A percentile compares a stretch with the other conserved stretches of the same genome.
Evolutionary conservation across 2,329 filamentous ascomycete species (phyloP).

Genomic region (Exophiala lecanii-corni): DNA sequence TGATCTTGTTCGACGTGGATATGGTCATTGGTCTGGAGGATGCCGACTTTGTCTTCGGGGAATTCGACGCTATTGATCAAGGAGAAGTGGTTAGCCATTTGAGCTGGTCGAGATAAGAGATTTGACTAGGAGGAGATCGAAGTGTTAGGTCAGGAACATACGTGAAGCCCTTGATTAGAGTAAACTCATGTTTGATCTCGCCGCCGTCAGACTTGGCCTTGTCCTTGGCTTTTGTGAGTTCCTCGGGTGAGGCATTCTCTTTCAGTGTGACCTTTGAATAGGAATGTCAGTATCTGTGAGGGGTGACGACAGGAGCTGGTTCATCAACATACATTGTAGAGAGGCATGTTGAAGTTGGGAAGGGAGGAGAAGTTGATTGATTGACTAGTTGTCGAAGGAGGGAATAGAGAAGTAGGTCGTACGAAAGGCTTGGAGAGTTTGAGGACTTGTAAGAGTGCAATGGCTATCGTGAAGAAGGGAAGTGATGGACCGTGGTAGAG

Average conservation of each 20-base stretch:
- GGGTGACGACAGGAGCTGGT: constrained; percentile 4
- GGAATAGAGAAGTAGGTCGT: no score
- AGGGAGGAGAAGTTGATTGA: neutral
- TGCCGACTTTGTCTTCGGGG: constrained; percentile 60
- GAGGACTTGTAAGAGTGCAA: no score
- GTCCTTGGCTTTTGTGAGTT: constrained; percentile 72
- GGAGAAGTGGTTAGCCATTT: neutral
- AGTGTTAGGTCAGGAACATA: no score
- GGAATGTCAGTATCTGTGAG: neutral
- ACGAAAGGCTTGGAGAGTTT: no score
- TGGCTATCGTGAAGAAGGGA: no score
- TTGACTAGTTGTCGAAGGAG: no score
- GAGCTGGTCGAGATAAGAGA: neutral
- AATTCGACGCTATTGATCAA: constrained; percentile 62
- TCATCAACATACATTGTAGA: constrained; percentile 34
- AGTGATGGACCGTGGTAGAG: neutral
- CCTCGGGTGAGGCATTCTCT: constrained; percentile 58
- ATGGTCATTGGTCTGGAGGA: constrained; percentile 65
- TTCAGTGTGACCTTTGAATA: constrained; percentile 82
- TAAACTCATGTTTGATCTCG: constrained; percentile 78
- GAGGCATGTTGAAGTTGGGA: constrained; percentile 32
- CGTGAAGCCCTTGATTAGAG: constrained; percentile 88
- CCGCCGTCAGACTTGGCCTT: constrained; percentile 70
- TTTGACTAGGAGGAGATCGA: constrained; percentile 23
- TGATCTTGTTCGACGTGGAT: constrained; percentile 75